Evolutionary conservation across 768 basidiomycete species (phyloP).

Genomic region (Panellus pusillus): DNA sequence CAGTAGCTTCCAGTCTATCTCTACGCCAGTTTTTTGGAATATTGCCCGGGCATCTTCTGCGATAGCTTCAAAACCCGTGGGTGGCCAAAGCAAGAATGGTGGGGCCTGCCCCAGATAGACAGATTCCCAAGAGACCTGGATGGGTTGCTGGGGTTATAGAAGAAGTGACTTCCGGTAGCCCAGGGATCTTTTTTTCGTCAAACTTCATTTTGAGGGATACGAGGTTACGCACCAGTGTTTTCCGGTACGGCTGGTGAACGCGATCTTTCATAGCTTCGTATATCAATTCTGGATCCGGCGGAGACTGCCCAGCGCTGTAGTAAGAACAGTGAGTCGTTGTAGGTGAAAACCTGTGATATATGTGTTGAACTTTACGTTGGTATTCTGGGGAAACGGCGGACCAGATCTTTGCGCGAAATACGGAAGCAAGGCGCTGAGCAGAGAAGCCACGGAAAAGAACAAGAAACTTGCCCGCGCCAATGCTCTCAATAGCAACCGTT

Average conservation of each 20-base stretch:
- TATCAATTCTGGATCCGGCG: conserved; percentile 94
- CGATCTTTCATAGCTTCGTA: conserved; percentile 99
- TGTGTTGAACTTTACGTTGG: neutral
- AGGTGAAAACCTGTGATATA: conserved; percentile 84
- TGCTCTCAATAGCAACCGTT: conserved; percentile 98
- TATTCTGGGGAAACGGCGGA: conserved; percentile 38
- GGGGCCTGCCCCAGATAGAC: conserved; percentile 96
- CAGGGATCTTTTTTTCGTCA: conserved; percentile 71
- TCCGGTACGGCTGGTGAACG: conserved; percentile 96
- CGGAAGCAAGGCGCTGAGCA: conserved; percentile 22
- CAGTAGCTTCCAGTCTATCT: conserved; percentile 90
- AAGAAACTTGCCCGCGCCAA: conserved; percentile 80
- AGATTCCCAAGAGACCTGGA: conserved; percentile 95
- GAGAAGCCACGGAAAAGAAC: conserved; percentile 22
- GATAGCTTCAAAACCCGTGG: conserved; percentile 76
- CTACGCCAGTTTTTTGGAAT: conserved; percentile 68
- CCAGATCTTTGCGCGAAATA: conserved; percentile 88
- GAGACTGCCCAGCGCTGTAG: conserved; percentile 89
- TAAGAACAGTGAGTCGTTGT: conserved; percentile 93
- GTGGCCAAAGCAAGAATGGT: conserved; percentile 96
- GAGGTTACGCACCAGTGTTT: conserved; percentile 61
- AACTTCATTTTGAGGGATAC: neutral
- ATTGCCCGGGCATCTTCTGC: conserved; percentile 78
- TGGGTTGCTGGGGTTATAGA: conserved; percentile 85
- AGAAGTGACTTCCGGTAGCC: conserved; percentile 89